Evolutionary conservation across 192 early-diverging fungal species (phyloP).

Genomic region (Coemansia sp.): DNA sequence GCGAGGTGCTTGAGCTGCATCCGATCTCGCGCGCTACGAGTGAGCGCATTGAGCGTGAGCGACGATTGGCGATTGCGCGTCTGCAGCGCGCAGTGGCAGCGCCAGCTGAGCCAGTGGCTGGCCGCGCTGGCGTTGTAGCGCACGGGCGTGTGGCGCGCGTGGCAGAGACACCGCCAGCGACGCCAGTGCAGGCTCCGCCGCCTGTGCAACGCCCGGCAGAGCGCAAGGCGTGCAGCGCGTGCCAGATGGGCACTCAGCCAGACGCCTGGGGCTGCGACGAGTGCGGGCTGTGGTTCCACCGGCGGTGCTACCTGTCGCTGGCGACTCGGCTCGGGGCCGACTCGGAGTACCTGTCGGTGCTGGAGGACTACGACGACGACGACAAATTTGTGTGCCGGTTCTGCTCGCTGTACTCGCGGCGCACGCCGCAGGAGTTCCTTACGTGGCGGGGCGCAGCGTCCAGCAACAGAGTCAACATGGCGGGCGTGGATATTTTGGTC

Average conservation of each 20-base stretch:
- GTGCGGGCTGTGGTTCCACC: conserved; percentile 24
- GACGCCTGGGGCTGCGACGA: conserved; percentile 1
- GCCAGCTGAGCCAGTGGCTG: not conserved
- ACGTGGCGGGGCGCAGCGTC: conserved; percentile 24
- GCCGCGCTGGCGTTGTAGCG: not conserved
- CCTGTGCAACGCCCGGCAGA: not conserved
- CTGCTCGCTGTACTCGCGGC: conserved; percentile 14
- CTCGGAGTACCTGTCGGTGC: not conserved
- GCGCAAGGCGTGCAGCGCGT: conserved; percentile 11
- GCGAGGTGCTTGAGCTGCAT: not conserved
- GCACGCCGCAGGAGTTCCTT: conserved; percentile 11
- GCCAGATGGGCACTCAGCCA: not conserved
- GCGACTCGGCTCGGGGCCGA: conserved; percentile 5
- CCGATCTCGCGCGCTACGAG: not conserved
- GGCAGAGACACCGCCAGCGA: not conserved
- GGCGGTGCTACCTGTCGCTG: conserved; percentile 13
- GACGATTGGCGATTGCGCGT: not conserved
- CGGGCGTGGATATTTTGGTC: conserved; percentile 23
- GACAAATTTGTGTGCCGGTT: conserved; percentile 21
- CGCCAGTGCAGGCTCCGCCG: not conserved
- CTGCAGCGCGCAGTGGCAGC: not conserved
- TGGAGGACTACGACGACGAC: not conserved
- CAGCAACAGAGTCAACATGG: not conserved
- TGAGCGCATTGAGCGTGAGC: conserved; percentile 1
- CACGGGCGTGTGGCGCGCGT: not conserved